Base-by-base conservation (phyloP, 805 yeast species). In the Wickerhamomyces strasburgensis region DNA sequence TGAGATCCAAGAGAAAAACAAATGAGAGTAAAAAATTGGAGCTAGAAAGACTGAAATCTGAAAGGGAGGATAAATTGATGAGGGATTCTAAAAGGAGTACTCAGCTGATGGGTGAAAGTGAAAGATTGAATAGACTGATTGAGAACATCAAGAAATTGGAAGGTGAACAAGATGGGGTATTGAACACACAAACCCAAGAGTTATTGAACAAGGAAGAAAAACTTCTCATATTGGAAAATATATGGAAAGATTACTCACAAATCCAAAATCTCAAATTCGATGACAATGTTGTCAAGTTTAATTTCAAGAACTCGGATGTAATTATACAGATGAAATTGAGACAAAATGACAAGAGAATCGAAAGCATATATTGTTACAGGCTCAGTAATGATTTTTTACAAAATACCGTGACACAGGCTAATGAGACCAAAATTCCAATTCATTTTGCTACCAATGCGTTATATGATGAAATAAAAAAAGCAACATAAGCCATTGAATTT, bases 171-270 rank as follows among this genome's bases (percentile, higher is more conserved):
- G 11, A 11, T 7, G 25, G 25, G 7, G 25, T 21, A 8, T 7
- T 36, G 11, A 31, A 34, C 7, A 34, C 27, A 21, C 30, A 40
- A n/a, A 37, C 27, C 29, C 30, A 23, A n/a, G 19, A 31, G 5
- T 14, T 44, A 2, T 13, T 39, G 19, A 33, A 29, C 6, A 44
- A 42, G 18, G 52, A 51, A 19, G 36, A 37, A n/a, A 47, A 38
- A 17, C 13, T 48, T 14, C 21, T 34, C 5, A 17, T 40, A 2
- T 19, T 52, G 17, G 27, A 35, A 27, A 34, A 42, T 15, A 24
- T 50, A 4, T 38, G 49, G 43, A 34, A 36, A 3, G 14, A 33
- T 13, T 31, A 40, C 1, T 29, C 44, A 9, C 29, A 34, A 14
- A 24, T 52, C 9, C 9, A 15, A 3, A 18, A 39, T n/a, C 37